Conservation (phyloP, 2,329 filamentous ascomycete genomes). For the Cladosporium halotolerans region DNA sequence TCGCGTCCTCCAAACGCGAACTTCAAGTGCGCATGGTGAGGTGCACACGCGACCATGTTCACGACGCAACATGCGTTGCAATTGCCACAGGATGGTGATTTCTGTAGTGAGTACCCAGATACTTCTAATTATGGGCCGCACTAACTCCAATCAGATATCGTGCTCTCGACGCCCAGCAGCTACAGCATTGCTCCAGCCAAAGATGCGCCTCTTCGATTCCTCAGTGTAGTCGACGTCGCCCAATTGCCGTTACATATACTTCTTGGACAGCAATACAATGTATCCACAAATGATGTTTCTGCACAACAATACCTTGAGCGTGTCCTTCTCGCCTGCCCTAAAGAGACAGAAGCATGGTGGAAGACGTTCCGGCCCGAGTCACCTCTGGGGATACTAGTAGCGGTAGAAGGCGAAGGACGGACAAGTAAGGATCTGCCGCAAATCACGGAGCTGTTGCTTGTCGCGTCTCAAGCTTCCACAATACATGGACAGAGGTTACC, state of each 20-base stretch:
- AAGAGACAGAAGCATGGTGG: slow-evolving; percentile 31
- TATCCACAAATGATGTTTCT: slow-evolving; percentile 30
- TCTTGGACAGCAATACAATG: slow-evolving; percentile 32
- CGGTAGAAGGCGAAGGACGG: slow-evolving; percentile 19
- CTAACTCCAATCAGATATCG: slow-evolving; percentile 1
- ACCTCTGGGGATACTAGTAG: slow-evolving; percentile 34
- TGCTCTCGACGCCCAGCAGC: slow-evolving; percentile 3
- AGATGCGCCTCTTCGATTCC: slow-evolving; percentile 24
- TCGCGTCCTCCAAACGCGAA: slow-evolving; percentile 1
- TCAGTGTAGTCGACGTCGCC: slow-evolving; percentile 35
- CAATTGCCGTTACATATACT: slow-evolving; percentile 37
- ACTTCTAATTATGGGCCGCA: neutral
- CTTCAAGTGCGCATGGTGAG: neutral
- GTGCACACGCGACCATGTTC: neutral
- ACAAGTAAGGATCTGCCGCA: neutral
- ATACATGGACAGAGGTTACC: slow-evolving; percentile 18
- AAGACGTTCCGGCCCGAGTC: slow-evolving; percentile 31
- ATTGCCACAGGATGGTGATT: neutral
- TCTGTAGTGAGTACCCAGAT: neutral
- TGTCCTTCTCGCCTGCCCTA: slow-evolving; percentile 22
- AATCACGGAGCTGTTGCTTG: slow-evolving; percentile 42
- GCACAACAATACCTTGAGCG: slow-evolving; percentile 38
- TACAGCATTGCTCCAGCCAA: neutral
- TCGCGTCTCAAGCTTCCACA: slow-evolving; percentile 30
- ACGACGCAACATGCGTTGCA: slow-evolving; percentile 2